phyloP scores from a whole-genome alignment of 192 early-diverging fungal genomes.

The Backusella liffmaniae region DNA sequence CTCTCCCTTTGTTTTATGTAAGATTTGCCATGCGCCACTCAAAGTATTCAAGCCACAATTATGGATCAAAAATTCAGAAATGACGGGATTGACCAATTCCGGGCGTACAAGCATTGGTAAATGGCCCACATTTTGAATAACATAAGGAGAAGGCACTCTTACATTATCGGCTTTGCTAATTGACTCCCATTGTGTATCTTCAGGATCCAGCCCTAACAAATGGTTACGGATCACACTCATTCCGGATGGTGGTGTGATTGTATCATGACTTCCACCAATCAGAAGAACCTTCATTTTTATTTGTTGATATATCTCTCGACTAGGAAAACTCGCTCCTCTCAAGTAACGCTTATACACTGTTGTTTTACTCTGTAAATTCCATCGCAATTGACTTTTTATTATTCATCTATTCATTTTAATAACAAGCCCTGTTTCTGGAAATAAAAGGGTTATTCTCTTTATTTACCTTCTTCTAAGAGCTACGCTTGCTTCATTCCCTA shows the following conservation, averaged over 20 bases:
- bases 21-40: constrained; percentile 53
- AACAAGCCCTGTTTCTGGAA: neutral
- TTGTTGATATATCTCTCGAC: constrained; percentile 28
- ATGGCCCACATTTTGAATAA: constrained; percentile 51
- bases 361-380: constrained; percentile 52
- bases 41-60: constrained; percentile 46
- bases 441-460: too few relatives aligned
- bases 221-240: constrained; percentile 42
- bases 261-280: constrained; percentile 49
- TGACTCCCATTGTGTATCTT: constrained; percentile 10
- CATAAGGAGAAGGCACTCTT: constrained; percentile 34
- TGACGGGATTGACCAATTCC: constrained; percentile 50
- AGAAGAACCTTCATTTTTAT: constrained; percentile 44
- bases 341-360: constrained; percentile 45
- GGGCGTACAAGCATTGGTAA: constrained; percentile 48
- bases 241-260: constrained; percentile 38
- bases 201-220: constrained; percentile 23
- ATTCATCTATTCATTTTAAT: neutral
- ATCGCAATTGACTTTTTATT: constrained; percentile 39
- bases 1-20: constrained; percentile 46
- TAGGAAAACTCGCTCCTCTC: constrained; percentile 37
- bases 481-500: constrained; percentile 36
- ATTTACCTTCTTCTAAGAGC: constrained; percentile 28
- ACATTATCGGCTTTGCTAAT: neutral
- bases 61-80: constrained; percentile 54